Base-by-base conservation (phyloP, 2,329 filamentous ascomycete genomes). In the Aureobasidium sp. region DNA sequence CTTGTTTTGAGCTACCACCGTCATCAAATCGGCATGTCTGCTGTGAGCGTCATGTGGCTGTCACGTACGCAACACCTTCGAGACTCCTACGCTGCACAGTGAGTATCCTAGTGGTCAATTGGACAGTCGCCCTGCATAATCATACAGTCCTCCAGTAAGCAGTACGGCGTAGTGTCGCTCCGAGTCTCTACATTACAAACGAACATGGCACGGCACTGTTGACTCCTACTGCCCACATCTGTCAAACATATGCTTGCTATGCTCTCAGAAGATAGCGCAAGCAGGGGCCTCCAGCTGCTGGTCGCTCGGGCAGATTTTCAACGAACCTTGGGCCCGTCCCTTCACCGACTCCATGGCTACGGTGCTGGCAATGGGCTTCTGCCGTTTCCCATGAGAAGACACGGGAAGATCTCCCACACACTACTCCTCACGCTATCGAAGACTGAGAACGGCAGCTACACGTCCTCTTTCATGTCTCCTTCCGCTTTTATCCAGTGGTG, bases 31-130 rank as follows among this genome's bases (percentile, higher is more conserved):
- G 41, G 27, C 41, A 46, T 48, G 32, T 39, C 20, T 48, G 15
- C 55, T 37, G 43, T 43, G 37, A 24, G 55, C 55, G 43, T 59
- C 55, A 48, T 57, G 55, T 59, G 55, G 55, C 55, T 59, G 43
- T 24, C 55, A 48, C 43, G 10, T 29, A 37, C 27, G n/a, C 41
- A 47, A 44, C 43, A 29, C 15, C 13, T 24, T n/a, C 15, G 12
- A 37, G 34, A 37, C 34, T 37, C 29, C 13, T 24, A 48, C 55
- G 32, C 8, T 29, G 46, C 13, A 57, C 29, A 46, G 12, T 10
- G 10, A 27, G 10, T 9, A 10, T 15, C 17, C 41, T 26, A 46
- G n/a, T 12, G 12, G 29, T 10, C 41, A n/a, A 24, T n/a, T 6
- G n/a, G n/a, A 46, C 15, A 17, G 17, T 17, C 32, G 53, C 44